phyloP scores from a whole-genome alignment of 2,329 filamentous ascomycete species.

The Uncinocarpus reesii region DNA sequence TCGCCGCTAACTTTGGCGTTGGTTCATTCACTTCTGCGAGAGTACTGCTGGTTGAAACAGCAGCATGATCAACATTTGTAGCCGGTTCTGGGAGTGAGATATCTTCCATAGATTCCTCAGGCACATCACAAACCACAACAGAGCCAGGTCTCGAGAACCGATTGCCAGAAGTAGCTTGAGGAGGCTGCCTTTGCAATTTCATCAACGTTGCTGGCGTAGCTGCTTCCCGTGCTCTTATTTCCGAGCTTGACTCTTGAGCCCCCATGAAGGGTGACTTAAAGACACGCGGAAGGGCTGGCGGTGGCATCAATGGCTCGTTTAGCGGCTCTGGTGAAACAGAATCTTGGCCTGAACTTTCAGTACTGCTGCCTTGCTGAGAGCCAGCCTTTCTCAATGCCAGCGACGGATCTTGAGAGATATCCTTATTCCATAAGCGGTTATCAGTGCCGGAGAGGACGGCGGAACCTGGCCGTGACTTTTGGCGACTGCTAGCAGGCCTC shows the following conservation, averaged over 20 bases:
- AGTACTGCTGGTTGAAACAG: conserved; percentile 26
- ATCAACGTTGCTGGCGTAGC: conserved; percentile 85
- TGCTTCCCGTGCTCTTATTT: conserved; percentile 42
- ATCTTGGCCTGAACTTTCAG: conserved; percentile 38
- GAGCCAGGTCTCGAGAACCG: conserved; percentile 28
- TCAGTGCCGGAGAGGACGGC: conserved; percentile 1
- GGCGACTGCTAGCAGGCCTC: conserved; percentile 30
- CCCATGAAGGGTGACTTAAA: conserved; percentile 33
- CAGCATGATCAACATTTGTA: conserved; percentile 41
- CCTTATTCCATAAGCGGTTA: conserved; percentile 12
- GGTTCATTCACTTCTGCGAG: conserved; percentile 42
- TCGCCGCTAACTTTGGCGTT: conserved; percentile 53
- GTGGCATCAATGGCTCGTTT: conserved; percentile 43
- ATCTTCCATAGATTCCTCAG: conserved; percentile 51
- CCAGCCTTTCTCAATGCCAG: conserved; percentile 19
- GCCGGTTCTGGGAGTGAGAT: conserved; percentile 65
- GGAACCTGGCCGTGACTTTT: conserved; percentile 24
- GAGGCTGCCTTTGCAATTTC: conserved; percentile 51
- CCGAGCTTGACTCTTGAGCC: conserved; percentile 24
- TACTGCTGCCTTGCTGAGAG: conserved; percentile 30
- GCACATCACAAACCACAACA: conserved; percentile 35
- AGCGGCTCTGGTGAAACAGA: conserved; percentile 42
- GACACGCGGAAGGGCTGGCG: conserved; percentile 37
- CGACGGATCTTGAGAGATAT: conserved; percentile 15
- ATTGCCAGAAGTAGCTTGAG: conserved; percentile 31